Evolutionary conservation across 805 yeast species (phyloP).

Genomic region (Saturnispora serradocipensis): DNA sequence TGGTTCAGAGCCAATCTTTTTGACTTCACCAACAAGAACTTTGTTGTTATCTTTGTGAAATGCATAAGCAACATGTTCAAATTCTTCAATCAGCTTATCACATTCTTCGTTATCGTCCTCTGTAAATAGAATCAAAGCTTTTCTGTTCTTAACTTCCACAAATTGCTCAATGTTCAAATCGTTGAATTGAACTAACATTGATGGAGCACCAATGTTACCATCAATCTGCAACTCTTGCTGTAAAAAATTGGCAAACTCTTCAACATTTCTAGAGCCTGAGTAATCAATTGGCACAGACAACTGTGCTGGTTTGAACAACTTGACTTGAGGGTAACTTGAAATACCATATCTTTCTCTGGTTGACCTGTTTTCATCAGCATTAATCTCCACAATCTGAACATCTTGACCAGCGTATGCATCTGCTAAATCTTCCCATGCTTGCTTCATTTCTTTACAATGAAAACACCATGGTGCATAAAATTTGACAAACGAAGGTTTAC

Average conservation of each 20-base stretch:
- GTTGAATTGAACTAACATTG: conserved; percentile 20
- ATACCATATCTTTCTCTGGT: conserved; percentile 42
- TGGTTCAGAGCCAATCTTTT: conserved; percentile 36
- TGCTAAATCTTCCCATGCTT: conserved; percentile 32
- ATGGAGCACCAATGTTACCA: conserved; percentile 9
- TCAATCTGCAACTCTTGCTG: conserved; percentile 3
- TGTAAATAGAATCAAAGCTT: conserved; percentile 45
- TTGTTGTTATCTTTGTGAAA: conserved; percentile 33
- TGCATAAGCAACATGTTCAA: conserved; percentile 40
- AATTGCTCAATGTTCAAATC: conserved; percentile 23
- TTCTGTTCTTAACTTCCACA: conserved; percentile 29
- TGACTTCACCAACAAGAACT: conserved; percentile 38
- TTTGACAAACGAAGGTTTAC: conserved; percentile 68
- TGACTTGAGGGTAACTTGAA: conserved; percentile 58
- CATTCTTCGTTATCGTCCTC: conserved; percentile 40
- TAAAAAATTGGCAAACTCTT: conserved; percentile 32
- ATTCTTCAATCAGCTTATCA: conserved; percentile 41
- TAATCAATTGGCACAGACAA: conserved; percentile 43
- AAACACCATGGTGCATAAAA: conserved; percentile 69
- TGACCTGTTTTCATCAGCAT: conserved; percentile 50
- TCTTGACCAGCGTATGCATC: conserved; percentile 15
- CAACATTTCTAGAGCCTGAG: conserved; percentile 43
- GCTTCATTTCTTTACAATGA: conserved; percentile 53
- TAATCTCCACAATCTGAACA: conserved; percentile 36
- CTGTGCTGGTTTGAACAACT: conserved; percentile 43